These are phyloP conservation scores for Exophiala bonariae DNA, from an alignment of 2,329 filamentous ascomycete species.

Conservation along the genomic window DNA sequence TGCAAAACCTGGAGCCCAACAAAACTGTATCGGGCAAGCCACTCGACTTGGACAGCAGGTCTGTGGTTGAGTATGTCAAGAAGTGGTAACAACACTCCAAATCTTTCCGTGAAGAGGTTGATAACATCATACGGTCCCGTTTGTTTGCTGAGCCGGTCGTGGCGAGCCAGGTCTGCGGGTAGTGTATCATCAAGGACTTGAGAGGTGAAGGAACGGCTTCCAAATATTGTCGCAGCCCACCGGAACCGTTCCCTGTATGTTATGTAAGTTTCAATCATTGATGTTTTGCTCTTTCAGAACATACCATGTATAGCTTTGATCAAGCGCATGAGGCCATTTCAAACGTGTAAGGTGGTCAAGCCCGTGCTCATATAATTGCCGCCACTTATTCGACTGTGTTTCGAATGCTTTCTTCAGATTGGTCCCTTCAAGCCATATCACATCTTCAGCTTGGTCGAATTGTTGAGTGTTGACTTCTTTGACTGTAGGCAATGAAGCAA, in stretches of 20 bases:
- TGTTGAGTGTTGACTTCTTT: constrained; percentile 61
- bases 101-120: constrained; percentile 55
- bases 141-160: constrained; percentile 27
- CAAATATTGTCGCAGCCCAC: constrained; percentile 47
- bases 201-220: constrained; percentile 45
- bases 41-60: constrained; percentile 59
- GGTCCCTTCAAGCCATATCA: constrained; percentile 46
- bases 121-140: constrained; percentile 32
- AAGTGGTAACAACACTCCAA: constrained; percentile 68
- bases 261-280: neutral
- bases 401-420: constrained; percentile 30
- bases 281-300: constrained; percentile 11
- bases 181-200: constrained; percentile 40
- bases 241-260: constrained; percentile 43
- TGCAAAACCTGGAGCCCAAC: constrained; percentile 45
- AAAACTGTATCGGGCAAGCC: constrained; percentile 50
- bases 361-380: constrained; percentile 38
- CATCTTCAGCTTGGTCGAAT: constrained; percentile 64
- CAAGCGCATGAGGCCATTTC: constrained; percentile 31
- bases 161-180: constrained; percentile 23
- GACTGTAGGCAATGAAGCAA: constrained; percentile 64
- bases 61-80: constrained; percentile 73
- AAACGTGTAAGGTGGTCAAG: constrained; percentile 33
- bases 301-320: constrained; percentile 41
- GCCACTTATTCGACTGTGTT: constrained; percentile 37